Evolutionary conservation across 768 basidiomycete species (phyloP).

Genomic region (Asterophora lycoperdoides): DNA sequence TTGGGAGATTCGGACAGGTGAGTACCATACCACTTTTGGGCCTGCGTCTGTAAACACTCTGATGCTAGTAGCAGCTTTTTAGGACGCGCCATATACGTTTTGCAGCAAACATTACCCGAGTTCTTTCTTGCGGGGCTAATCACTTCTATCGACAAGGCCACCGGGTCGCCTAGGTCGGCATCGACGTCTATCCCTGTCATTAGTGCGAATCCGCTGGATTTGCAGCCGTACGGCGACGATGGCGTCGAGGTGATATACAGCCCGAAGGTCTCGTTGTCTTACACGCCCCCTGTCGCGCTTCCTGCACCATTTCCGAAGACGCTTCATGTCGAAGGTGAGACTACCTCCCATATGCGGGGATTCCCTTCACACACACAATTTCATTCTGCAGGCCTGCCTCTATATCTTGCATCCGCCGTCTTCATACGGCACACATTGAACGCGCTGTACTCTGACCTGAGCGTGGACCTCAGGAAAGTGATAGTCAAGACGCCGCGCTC

Average conservation of each 20-base stretch:
- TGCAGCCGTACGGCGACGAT: slow-evolving; percentile 23
- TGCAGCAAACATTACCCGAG: slow-evolving; percentile 64
- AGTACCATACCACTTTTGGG: slow-evolving; percentile 1
- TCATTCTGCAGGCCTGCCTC: slow-evolving; percentile 48
- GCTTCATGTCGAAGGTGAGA: slow-evolving; percentile 63
- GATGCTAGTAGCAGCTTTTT: slow-evolving; percentile 6
- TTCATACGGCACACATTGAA: slow-evolving; percentile 72
- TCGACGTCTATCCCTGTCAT: slow-evolving; percentile 23
- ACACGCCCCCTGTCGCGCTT: slow-evolving; percentile 63
- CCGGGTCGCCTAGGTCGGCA: slow-evolving; percentile 31
- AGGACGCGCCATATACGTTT: slow-evolving; percentile 70
- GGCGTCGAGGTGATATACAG: slow-evolving; percentile 56
- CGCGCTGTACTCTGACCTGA: slow-evolving; percentile 66
- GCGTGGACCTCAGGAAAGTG: slow-evolving; percentile 51
- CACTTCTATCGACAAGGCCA: slow-evolving; percentile 46
- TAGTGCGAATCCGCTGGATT: slow-evolving; percentile 26
- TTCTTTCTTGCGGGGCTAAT: slow-evolving; percentile 71
- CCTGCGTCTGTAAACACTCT: neutral
- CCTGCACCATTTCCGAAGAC: slow-evolving; percentile 69
- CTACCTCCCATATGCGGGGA: slow-evolving; percentile 8
- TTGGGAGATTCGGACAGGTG: slow-evolving; percentile 78
- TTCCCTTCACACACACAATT: neutral
- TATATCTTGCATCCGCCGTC: slow-evolving; percentile 68
- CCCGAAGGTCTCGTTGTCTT: slow-evolving; percentile 54
- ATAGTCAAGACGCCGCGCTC: slow-evolving; percentile 30